Evolutionary conservation across 768 basidiomycete genomes (phyloP), one percentile per base, ranked within the genome.

Genomic region (Mycena capillaripes): DNA sequence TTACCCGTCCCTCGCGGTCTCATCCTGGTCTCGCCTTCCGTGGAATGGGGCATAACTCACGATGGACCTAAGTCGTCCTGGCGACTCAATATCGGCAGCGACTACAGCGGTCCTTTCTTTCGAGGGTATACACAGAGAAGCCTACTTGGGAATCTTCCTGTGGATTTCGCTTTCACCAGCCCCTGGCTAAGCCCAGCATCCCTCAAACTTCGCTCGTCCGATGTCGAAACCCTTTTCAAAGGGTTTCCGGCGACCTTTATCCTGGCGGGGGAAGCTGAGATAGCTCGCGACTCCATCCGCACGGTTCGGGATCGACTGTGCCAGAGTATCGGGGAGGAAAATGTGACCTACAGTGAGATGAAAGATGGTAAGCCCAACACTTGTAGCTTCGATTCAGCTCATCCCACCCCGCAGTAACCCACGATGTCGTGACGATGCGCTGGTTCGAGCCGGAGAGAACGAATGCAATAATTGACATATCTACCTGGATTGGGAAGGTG

Each of bases 101-200:
- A 83, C 72, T 79, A 77, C 70, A 73, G 67, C 76, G 52, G 70
- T 34, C 57, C 65, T n/a, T 63, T 73, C 30, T 67, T 59, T 46
- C 42, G 53, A 38, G 17, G 78, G 8, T 78, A 80, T 60, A 68
- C 77, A 2, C 75, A 73, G 29, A 70, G 46, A 12, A 77, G 80
- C 14, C 78, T 81, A 38, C 52, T 82, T 2, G 79, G 82, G 1
- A 69, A 77, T 1, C 78, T 81, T 27, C 79, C 78, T 11, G 52
- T 75, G n/a, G 80, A 76, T 17, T 77, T 75, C 34, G 80, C 77
- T 17, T 71, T 62, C n/a, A 67, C 71, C 59, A 82, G 77, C 68
- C 75, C 73, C 10, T 86, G 82, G 64, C 70, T 86, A 42, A 84
- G 84, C 0, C 84, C 85, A 3, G 81, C 77, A n/a, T 83, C 82